A percentile compares a stretch with the other conserved stretches of the same genome.
These are phyloP conservation scores for Chaetomiaceae sp. DNA, from an alignment of 2,329 filamentous ascomycete genomes.

Conservation along the genomic window DNA sequence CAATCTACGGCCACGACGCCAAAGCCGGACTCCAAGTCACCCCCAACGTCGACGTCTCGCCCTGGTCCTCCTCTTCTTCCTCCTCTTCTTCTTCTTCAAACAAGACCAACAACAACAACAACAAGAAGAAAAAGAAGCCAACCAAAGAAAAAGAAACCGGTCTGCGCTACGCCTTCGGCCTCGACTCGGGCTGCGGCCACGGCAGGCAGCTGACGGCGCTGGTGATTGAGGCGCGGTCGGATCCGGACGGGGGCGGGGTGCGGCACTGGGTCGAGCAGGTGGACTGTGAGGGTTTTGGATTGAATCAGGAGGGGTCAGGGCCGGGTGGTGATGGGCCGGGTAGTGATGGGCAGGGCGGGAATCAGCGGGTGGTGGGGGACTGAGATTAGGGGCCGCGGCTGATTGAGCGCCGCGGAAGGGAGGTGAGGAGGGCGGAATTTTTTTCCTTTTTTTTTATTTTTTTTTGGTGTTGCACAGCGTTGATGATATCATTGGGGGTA, in stretches of 20 bases:
- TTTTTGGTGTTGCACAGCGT: too few relatives aligned
- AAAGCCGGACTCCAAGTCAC: slow-evolving; percentile 55
- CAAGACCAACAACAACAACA: neutral
- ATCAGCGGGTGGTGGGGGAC: neutral
- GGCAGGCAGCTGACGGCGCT: slow-evolving; percentile 73
- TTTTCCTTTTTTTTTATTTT: too few relatives aligned
- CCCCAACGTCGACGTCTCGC: slow-evolving; percentile 34
- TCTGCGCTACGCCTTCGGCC: slow-evolving; percentile 65
- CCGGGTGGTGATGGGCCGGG: too few relatives aligned
- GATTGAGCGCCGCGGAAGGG: too few relatives aligned
- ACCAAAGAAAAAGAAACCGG: slow-evolving; percentile 28
- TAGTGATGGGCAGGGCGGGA: neutral
- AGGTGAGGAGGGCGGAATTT: too few relatives aligned
- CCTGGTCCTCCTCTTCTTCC: neutral
- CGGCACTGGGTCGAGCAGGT: slow-evolving; percentile 40
- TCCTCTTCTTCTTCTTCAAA: neutral
- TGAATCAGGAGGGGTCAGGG: neutral
- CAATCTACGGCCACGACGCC: slow-evolving; percentile 86
- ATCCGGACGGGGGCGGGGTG: slow-evolving; percentile 22
- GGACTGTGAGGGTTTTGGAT: slow-evolving; percentile 29
- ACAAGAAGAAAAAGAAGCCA: slow-evolving; percentile 5
- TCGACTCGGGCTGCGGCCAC: slow-evolving; percentile 78
- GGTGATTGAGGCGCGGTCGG: slow-evolving; percentile 56
- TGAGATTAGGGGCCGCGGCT: too few relatives aligned
- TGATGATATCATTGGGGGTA: too few relatives aligned